A percentile compares a stretch with the other conserved stretches of the same genome.
phyloP scores from a whole-genome alignment of 2,329 filamentous ascomycete species.

The Penicillium hesseltinei region DNA sequence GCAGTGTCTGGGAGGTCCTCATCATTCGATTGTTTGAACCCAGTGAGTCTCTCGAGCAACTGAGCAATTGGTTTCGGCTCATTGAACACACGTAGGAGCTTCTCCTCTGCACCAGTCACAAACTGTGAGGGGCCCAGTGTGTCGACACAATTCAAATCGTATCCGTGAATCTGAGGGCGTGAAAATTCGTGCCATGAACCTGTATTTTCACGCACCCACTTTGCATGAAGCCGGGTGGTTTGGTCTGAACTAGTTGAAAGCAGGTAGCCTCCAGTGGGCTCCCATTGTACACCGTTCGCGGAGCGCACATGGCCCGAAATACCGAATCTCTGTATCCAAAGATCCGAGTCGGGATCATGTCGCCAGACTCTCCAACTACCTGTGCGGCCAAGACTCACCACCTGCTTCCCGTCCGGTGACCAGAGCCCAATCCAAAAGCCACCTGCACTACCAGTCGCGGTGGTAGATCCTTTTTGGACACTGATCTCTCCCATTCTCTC shows the following conservation, averaged over 20 bases:
- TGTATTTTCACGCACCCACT: constrained; percentile 61
- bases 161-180: constrained; percentile 94
- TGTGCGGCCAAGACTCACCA: constrained; percentile 82
- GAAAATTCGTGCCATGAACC: constrained; percentile 92
- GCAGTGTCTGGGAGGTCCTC: constrained; percentile 74
- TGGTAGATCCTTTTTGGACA: constrained; percentile 90
- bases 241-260: constrained; percentile 89
- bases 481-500: constrained; percentile 90
- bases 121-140: constrained; percentile 72
- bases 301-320: constrained; percentile 81
- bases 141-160: constrained; percentile 93
- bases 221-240: constrained; percentile 81
- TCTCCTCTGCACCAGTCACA: constrained; percentile 94
- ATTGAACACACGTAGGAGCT: constrained; percentile 92
- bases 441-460: constrained; percentile 90
- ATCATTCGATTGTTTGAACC: constrained; percentile 48
- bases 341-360: constrained; percentile 58
- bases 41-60: constrained; percentile 67
- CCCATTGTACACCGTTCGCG: constrained; percentile 81
- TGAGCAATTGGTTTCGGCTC: constrained; percentile 80
- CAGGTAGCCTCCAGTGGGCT: constrained; percentile 75
- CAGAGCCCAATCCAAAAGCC: constrained; percentile 96
- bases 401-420: constrained; percentile 71
- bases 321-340: constrained; percentile 74
- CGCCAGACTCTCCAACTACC: constrained; percentile 92